Base-by-base conservation (phyloP, 2,329 filamentous ascomycete genomes). In the Diaporthe nobilis region DNA sequence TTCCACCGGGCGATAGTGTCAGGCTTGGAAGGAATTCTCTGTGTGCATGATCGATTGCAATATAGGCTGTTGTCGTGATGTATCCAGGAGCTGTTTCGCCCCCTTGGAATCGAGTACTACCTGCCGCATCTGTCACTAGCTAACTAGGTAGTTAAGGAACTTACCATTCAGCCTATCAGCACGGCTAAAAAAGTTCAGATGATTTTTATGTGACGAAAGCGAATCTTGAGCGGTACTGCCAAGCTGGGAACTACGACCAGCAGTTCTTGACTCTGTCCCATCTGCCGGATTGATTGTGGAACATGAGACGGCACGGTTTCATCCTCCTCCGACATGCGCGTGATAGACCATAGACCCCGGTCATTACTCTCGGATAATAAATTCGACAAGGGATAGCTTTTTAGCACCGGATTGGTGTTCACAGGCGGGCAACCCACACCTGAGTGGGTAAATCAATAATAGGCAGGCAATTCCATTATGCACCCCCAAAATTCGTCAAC, bases 251-350 rank as follows among this genome's bases (percentile, higher is more conserved):
- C 44, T 67, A 22, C 10, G 22, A 65, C 42, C 63, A 68, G 22
- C 44, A 20, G 47, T 51, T 51, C 63, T 68, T 53, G 63, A 37
- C 28, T 47, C 28, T 37, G 63, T 51, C 10, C 20, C 63, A 51
- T 68, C 63, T 68, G 63, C 63, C 63, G 63, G 31, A 28, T n/a
- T 31, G 12, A 28, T 17, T n/a, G 28, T 67, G 63, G 44, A 25
- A 68, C 47, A 53, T 68, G 63, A 68, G 63, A 68, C 63, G 47
- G 31, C 31, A 68, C 63, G 47, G 63, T 68, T 53, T 68, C 63
- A 68, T 25, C 44, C 31, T 34, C 31, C 44, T 34, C 63, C 53
- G 28, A 53, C 44, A 53, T 39, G 63, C 44, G 63, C 44, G 44
- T 68, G 44, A 68, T 53, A 13, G 39, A 37, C 63, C 47, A 39